phyloP scores from a whole-genome alignment of 495 filamentous ascomycete genomes.

The Choiromyces venosus region DNA sequence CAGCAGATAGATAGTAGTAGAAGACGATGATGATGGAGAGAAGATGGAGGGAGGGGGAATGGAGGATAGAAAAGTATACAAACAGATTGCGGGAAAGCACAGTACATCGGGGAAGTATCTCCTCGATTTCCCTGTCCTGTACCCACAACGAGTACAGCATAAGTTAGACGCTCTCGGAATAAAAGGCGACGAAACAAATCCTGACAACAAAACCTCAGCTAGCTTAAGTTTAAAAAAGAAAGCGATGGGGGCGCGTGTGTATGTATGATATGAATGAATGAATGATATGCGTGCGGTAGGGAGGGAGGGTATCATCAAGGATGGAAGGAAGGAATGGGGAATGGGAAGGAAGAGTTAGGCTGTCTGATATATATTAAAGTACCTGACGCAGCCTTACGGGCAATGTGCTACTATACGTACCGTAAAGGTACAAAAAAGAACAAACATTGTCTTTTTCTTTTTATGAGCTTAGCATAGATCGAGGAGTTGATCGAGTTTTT shows the following conservation, averaged over 20 bases:
- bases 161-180: not conserved
- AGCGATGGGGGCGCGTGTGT: not conserved
- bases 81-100: conserved; percentile 1
- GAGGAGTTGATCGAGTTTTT: not conserved
- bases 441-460: not conserved
- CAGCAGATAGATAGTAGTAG: too few species aligned
- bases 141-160: not conserved
- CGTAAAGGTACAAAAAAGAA: not conserved
- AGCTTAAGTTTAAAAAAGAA: not conserved
- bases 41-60: not conserved
- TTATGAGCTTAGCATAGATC: not conserved
- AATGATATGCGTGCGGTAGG: not conserved
- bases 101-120: not conserved
- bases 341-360: not conserved
- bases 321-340: not conserved
- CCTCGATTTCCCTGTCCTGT: not conserved
- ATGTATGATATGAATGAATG: not conserved
- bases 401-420: not conserved
- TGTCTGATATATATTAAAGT: not conserved
- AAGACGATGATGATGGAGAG: too few species aligned
- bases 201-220: not conserved
- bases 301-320: not conserved
- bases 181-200: not conserved
- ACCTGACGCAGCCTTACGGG: not conserved
- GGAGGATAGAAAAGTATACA: not conserved